Percentiles rank a stretch among this genome's conserved stretches.
Conservation (phyloP, 2,329 filamentous ascomycete species). For the Apiospora hydei region DNA sequence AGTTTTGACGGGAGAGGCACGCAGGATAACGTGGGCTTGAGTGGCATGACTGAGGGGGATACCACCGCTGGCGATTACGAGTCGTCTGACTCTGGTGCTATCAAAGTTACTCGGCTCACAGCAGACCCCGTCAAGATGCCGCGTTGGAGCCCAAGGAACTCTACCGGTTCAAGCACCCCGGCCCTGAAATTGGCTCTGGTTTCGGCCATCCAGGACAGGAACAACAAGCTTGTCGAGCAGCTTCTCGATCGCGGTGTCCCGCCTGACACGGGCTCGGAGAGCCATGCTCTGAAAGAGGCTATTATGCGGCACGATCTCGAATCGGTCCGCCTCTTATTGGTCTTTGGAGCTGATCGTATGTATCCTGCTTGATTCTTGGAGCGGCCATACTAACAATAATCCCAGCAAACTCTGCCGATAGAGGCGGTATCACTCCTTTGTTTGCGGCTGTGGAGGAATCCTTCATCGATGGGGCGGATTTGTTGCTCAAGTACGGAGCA, state of each 20-base stretch:
- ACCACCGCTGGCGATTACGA: conserved; percentile 47
- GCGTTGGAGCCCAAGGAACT: conserved; percentile 57
- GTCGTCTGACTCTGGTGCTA: conserved; percentile 39
- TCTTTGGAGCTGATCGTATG: conserved; percentile 59
- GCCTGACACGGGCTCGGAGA: conserved; percentile 54
- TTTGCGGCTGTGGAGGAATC: conserved; percentile 58
- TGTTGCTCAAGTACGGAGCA: conserved; percentile 70
- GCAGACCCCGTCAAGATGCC: conserved; percentile 60
- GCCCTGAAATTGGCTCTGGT: conserved; percentile 57
- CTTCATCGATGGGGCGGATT: conserved; percentile 63
- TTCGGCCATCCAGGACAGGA: conserved; percentile 62
- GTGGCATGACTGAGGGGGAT: conserved; percentile 34
- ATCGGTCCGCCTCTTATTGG: conserved; percentile 60
- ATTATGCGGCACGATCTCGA: conserved; percentile 59
- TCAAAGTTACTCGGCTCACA: conserved; percentile 56
- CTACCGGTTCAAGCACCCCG: conserved; percentile 49
- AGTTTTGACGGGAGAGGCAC: conserved; percentile 28
- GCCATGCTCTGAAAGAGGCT: conserved; percentile 60
- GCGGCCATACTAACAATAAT: neutral
- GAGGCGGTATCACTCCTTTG: conserved; percentile 58
- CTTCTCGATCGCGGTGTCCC: conserved; percentile 65
- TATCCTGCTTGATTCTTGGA: neutral
- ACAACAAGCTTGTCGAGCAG: conserved; percentile 64
- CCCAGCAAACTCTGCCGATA: conserved; percentile 55
- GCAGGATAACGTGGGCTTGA: conserved; percentile 33